phyloP scores from a whole-genome alignment of 2,329 filamentous ascomycete species.

The Alternaria conjuncta region DNA sequence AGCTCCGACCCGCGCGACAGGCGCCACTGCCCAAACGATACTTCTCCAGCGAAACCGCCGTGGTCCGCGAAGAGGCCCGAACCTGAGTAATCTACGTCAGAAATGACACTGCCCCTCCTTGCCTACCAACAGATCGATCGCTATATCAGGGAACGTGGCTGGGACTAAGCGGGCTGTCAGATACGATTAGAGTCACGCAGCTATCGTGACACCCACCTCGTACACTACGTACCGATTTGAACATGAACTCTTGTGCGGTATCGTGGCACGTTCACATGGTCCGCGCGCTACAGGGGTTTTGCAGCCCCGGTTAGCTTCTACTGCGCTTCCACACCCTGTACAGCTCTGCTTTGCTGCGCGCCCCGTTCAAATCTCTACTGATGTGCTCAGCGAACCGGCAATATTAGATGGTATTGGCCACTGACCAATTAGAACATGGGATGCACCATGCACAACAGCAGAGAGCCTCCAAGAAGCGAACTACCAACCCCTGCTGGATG shows the following conservation, averaged over 20 bases:
- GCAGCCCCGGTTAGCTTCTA: constrained; percentile 10
- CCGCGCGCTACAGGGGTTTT: constrained; percentile 17
- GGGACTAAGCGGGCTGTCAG: constrained; percentile 31
- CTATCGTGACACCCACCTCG: constrained; percentile 22
- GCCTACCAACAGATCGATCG: constrained; percentile 17
- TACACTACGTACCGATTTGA: constrained; percentile 24
- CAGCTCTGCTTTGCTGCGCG: constrained; percentile 9
- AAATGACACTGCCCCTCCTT: constrained; percentile 24
- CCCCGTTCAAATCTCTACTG: constrained; percentile 15
- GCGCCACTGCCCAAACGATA: constrained; percentile 12
- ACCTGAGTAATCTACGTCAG: constrained; percentile 34
- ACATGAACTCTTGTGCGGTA: constrained; percentile 17
- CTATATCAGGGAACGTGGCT: constrained; percentile 39
- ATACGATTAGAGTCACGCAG: constrained; percentile 31
- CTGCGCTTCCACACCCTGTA: constrained; percentile 6
- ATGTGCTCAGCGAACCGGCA: constrained; percentile 22
- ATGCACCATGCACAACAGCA: constrained; percentile 34
- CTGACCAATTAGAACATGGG: constrained; percentile 31
- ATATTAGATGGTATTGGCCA: constrained; percentile 23
- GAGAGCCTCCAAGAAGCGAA: constrained; percentile 40
- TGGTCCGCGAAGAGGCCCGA: constrained; percentile 16
- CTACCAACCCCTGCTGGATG: constrained; percentile 35
- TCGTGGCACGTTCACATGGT: constrained; percentile 21
- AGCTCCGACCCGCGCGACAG: constrained; percentile 14
- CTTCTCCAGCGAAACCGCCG: not conserved